phyloP scores from a whole-genome alignment of 164 flowering plant species.

The Tetrastigma voinierianum region DNA sequence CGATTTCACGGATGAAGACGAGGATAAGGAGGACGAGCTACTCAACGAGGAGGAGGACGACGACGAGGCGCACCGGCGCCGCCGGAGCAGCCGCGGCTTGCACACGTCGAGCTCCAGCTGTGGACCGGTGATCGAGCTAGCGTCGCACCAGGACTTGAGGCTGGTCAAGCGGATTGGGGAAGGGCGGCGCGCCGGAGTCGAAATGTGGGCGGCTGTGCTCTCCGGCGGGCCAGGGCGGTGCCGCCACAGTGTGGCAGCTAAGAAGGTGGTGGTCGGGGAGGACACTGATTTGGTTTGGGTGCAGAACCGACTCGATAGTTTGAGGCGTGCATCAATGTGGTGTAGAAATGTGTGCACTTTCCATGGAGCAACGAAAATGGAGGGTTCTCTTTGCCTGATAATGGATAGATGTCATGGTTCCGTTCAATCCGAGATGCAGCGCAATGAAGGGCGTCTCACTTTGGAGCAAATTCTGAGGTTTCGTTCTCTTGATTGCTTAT shows the following conservation, averaged over 20 bases:
- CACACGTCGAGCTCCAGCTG: constrained; percentile 43
- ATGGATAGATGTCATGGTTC: constrained; percentile 89
- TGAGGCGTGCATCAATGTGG: constrained; percentile 86
- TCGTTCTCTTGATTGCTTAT: neutral
- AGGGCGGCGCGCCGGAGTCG: constrained; percentile 55
- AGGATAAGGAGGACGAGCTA: constrained; percentile 34
- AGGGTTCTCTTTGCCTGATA: constrained; percentile 59
- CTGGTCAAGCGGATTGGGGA: constrained; percentile 54
- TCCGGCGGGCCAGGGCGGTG: constrained; percentile 39
- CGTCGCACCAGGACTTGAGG: constrained; percentile 56
- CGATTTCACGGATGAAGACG: constrained; percentile 50
- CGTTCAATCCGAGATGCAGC: constrained; percentile 80
- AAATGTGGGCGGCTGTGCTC: constrained; percentile 69
- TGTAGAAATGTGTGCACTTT: constrained; percentile 93
- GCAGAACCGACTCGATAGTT: constrained; percentile 66
- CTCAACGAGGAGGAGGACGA: constrained; percentile 28
- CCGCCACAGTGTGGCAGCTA: constrained; percentile 76
- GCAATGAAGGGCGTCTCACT: constrained; percentile 85
- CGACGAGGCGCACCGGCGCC: constrained; percentile 22
- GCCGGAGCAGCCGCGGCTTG: constrained; percentile 29
- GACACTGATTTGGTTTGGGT: constrained; percentile 77
- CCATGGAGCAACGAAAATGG: constrained; percentile 75
- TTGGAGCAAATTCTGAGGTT: constrained; percentile 97
- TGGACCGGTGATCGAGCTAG: constrained; percentile 58
- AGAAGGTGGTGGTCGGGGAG: constrained; percentile 64